Percentiles rank a stretch among this genome's conserved stretches.
Evolutionary conservation across 192 early-diverging fungal genomes (phyloP).

Genomic region (Coemansia sp.): DNA sequence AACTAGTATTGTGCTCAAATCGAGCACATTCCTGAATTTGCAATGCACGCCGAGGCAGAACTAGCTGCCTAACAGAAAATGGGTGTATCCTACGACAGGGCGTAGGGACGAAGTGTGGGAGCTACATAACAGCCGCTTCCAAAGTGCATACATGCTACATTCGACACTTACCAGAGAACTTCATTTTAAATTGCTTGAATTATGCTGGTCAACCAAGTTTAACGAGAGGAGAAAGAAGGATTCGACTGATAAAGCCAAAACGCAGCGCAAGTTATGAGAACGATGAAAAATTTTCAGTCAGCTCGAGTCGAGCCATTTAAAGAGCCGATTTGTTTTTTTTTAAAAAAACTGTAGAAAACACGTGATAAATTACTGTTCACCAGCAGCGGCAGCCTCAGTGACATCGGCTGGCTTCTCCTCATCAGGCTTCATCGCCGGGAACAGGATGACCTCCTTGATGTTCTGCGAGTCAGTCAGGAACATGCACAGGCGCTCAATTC

Average conservation of each 20-base stretch:
- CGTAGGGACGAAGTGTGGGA: slow-evolving; percentile 12
- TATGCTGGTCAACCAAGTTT: slow-evolving; percentile 14
- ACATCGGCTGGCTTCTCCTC: slow-evolving; percentile 26
- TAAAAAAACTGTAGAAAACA: background rate
- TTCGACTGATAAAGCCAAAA: background rate
- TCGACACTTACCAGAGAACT: slow-evolving; percentile 50
- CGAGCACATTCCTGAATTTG: background rate
- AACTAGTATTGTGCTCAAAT: background rate
- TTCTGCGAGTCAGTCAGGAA: slow-evolving; percentile 98
- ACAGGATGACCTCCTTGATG: slow-evolving; percentile 88
- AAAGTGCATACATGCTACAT: background rate
- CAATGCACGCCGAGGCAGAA: slow-evolving; percentile 18
- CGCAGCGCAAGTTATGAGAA: background rate
- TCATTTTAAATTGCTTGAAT: slow-evolving; percentile 40
- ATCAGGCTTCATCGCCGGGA: slow-evolving; percentile 73
- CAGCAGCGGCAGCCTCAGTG: background rate
- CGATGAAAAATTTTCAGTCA: slow-evolving; percentile 7
- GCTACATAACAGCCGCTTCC: background rate
- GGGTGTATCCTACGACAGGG: slow-evolving; percentile 10
- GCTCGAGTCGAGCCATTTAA: background rate
- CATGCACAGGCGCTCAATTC: slow-evolving; percentile 96
- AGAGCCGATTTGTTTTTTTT: background rate
- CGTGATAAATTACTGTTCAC: background rate
- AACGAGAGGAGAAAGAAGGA: slow-evolving; percentile 35
- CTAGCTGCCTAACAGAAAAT: slow-evolving; percentile 12